Conservation (phyloP, 352 stramenopile species). For the Blastocystis hominis region DNA sequence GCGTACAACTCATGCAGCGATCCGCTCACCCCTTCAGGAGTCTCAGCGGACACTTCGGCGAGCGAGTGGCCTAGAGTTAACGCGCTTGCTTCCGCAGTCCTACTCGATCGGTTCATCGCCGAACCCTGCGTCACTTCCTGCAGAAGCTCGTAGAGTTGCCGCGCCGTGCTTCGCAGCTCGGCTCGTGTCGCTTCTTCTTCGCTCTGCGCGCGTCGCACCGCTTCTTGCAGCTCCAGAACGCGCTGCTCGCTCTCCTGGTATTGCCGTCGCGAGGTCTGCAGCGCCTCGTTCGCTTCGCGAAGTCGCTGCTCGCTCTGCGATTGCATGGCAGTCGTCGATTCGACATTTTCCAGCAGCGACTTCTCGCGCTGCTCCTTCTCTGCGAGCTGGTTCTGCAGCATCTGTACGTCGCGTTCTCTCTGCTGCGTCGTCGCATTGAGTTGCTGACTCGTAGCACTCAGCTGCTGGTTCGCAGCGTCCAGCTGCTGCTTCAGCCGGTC, state of each 20-base stretch:
- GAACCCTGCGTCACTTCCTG: neutral
- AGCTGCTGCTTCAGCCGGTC: neutral
- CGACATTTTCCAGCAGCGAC: neutral
- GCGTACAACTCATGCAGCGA: neutral
- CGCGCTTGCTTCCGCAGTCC: neutral
- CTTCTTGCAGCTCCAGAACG: neutral
- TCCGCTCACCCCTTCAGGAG: neutral
- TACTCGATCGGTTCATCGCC: neutral
- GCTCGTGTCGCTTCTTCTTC: neutral
- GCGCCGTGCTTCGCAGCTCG: neutral
- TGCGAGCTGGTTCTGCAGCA: neutral
- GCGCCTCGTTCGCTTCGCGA: neutral
- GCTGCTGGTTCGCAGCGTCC: neutral
- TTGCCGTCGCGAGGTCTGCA: neutral
- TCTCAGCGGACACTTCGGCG: neutral
- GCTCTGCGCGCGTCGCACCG: neutral
- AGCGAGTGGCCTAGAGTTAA: neutral
- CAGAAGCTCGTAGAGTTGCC: neutral
- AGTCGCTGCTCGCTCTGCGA: neutral
- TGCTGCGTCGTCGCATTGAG: neutral
- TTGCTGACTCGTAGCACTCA: no score
- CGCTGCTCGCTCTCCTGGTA: neutral
- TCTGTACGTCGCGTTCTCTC: neutral
- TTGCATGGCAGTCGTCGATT: neutral
- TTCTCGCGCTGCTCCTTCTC: neutral